Conservation (phyloP, 208 protist species). For the Acanthamoeba culbertsoni region DNA sequence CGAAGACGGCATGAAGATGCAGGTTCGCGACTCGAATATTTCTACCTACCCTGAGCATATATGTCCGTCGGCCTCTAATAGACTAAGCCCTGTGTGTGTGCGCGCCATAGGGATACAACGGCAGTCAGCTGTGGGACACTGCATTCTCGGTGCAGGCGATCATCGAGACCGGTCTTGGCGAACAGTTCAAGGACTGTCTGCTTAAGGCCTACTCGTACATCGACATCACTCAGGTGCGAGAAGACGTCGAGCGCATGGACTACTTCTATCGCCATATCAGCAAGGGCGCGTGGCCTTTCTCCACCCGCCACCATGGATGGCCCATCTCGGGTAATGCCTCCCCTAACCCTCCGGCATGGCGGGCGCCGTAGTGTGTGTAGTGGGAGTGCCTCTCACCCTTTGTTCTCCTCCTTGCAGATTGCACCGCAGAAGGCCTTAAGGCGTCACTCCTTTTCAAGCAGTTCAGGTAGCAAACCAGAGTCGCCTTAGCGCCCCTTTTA, state of each 20-base stretch:
- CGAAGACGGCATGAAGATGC: slow-evolving; percentile 95
- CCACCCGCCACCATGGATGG: slow-evolving; percentile 93
- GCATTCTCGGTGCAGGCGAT: slow-evolving; percentile 95
- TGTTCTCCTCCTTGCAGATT: slow-evolving; percentile 83
- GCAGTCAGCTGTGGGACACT: slow-evolving; percentile 98
- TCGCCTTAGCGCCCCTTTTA: no score
- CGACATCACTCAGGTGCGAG: slow-evolving; percentile 86
- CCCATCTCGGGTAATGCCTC: slow-evolving; percentile 87
- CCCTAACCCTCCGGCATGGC: no score
- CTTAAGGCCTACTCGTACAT: slow-evolving; percentile 91
- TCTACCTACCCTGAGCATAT: neutral
- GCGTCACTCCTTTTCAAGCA: slow-evolving; percentile 84
- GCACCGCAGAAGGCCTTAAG: slow-evolving; percentile 95
- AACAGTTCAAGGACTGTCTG: slow-evolving; percentile 79
- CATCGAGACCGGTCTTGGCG: slow-evolving; percentile 82
- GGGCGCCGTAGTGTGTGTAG: neutral
- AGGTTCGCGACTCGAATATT: no score
- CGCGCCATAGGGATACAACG: slow-evolving; percentile 92
- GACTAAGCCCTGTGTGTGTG: neutral
- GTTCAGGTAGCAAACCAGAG: no score
- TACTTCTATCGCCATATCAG: slow-evolving; percentile 93
- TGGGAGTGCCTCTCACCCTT: neutral
- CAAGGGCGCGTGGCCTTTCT: slow-evolving; percentile 97
- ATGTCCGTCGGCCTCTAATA: neutral
- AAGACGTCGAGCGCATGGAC: slow-evolving; percentile 87